Evolutionary conservation across 768 basidiomycete genomes (phyloP).

Genomic region (Hydnum rufescens): DNA sequence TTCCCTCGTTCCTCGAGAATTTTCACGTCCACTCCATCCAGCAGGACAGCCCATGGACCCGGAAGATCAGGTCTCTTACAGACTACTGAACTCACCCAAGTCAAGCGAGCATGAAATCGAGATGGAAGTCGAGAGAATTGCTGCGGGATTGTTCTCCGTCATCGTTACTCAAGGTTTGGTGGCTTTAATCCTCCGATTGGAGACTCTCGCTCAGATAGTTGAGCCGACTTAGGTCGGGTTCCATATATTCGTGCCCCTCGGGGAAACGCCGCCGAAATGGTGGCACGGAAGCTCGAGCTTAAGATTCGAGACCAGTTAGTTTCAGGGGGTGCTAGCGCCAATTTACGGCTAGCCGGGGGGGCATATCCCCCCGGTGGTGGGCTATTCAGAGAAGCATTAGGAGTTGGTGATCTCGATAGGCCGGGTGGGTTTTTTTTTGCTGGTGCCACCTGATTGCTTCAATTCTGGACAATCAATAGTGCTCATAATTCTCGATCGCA

Average conservation of each 20-base stretch:
- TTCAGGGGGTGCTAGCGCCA: slow-evolving; percentile 20
- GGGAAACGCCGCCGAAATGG: slow-evolving; percentile 97
- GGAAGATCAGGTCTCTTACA: slow-evolving; percentile 33
- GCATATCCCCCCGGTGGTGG: slow-evolving; percentile 15
- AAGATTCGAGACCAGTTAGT: slow-evolving; percentile 72
- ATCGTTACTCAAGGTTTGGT: slow-evolving; percentile 34
- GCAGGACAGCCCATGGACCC: too few species aligned
- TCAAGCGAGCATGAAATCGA: slow-evolving; percentile 85
- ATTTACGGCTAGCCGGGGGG: slow-evolving; percentile 2
- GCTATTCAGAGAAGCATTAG: slow-evolving; percentile 60
- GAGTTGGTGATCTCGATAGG: slow-evolving; percentile 72
- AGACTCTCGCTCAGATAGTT: slow-evolving; percentile 17
- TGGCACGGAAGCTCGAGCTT: slow-evolving; percentile 87
- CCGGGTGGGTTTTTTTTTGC: slow-evolving; percentile 37
- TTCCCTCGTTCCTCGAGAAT: slow-evolving; percentile 55
- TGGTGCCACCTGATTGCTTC: not conserved
- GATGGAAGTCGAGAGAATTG: slow-evolving; percentile 78
- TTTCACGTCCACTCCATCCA: slow-evolving; percentile 12
- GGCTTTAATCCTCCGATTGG: slow-evolving; percentile 36
- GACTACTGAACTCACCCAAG: slow-evolving; percentile 74
- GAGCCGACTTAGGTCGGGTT: slow-evolving; percentile 46
- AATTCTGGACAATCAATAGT: slow-evolving; percentile 28
- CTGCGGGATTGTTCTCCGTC: slow-evolving; percentile 79
- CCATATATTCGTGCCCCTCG: slow-evolving; percentile 88
- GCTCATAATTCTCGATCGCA: slow-evolving; percentile 81